Base-by-base conservation (phyloP, 2,329 filamentous ascomycete species). In the Colletotrichum godetiae region DNA sequence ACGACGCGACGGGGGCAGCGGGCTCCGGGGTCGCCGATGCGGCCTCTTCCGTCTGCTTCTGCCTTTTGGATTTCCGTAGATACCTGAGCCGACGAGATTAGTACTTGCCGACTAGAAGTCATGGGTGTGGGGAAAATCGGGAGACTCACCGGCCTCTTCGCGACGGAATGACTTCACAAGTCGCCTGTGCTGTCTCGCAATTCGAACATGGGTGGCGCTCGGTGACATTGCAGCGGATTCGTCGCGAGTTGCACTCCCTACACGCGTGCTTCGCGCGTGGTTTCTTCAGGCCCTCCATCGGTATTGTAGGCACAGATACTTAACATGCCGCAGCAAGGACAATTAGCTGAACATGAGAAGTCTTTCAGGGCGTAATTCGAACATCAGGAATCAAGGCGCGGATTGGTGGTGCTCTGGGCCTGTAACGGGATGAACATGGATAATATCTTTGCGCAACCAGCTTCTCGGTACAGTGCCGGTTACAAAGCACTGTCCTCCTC, bases 211-310 rank as follows among this genome's bases (percentile, higher is more conserved):
- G 76, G n/a, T 66, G 68, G 55, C 70, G 69, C 46, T 75, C 67
- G 22, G 75, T 76, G 58, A 77, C 76, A 58, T 77, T 70, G 60
- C 76, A 77, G 35, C 75, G 75, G 5, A 77, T 69, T 22, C 76
- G 63, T 5, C 75, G 74, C n/a, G 73, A 69, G 67, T 77, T 76
- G 72, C 76, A 77, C 27, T 75, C 74, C n/a, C 42, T 71, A 46
- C 76, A 77, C n/a, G 76, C 76, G 19, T 77, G 76, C 35, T 77
- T 77, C 24, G 76, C 76, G 37, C 76, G 75, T 3, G 72, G 53
- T 24, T 70, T 75, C n/a, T 72, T 77, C 24, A 31, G 49, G n/a
- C 46, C 35, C n/a, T 67, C 52, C 24, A 22, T 57, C 31, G 68
- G 57, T 55, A 53, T 67, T 5, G 12, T 31, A 31, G 37, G 27